Base-by-base conservation (phyloP, 768 basidiomycete species). In the Grammothele lineata region DNA sequence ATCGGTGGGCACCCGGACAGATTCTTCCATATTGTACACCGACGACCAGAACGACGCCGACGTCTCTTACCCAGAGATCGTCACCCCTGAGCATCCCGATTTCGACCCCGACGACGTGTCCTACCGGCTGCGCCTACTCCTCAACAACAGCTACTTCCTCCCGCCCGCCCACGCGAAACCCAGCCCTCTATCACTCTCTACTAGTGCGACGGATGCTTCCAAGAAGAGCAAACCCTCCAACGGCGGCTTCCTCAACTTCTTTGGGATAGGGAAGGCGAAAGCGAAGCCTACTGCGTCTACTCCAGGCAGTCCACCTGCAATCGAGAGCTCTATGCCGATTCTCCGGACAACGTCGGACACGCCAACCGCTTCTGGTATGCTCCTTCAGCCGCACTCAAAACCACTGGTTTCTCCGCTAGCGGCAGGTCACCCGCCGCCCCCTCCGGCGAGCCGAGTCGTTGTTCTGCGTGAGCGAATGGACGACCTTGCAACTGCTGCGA, bases 101-200 rank as follows among this genome's bases (percentile, higher is more conserved):
- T 65, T 72, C 49, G 70, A 71, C 56, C 74, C 76, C 18, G 89
- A 92, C 64, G 90, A 92, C 58, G 88, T 92, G 33, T 81, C 87
- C 17, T 88, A 89, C 67, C 85, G 90, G 19, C 77, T 92, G 17
- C 84, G 82, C 33, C 75, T 92, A 43, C 77, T 92, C 33, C 84
- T 92, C 44, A 87, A 85, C 63, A 92, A 92, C 66, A 91, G 75
- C 59, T 92, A 92, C 62, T 92, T 88, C 60, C 80, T 92, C 30
- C 90, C 90, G 3, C 91, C 90, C 9, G 89, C 90, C 0, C 90
- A 92, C 58, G 75, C 81, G 34, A 92, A 92, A 59, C 90, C 90
- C 2, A 78, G 78, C 9, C 76, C 81, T 2, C 72, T 83, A 22
- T 80, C 85, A 42, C 77, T 90, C 49, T 74, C 77, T 15, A 64